A percentile compares a stretch with the other conserved stretches of the same genome.
These are phyloP conservation scores for Arbutus unedo DNA, from an alignment of 148 eudicot genomes.

Conservation along the genomic window DNA sequence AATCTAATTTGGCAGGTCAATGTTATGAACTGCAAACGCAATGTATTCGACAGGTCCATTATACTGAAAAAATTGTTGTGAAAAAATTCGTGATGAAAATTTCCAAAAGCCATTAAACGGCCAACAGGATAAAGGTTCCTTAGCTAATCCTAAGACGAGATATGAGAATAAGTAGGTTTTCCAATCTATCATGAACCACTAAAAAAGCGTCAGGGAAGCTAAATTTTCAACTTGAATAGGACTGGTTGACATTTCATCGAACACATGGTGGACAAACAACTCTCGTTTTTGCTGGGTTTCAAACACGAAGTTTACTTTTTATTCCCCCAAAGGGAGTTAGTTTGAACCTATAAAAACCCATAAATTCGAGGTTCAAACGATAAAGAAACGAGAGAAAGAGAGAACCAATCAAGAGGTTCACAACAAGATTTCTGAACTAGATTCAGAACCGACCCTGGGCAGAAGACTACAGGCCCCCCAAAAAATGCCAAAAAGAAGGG, in stretches of 20 bases:
- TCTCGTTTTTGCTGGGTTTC: neutral
- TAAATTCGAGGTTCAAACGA: neutral
- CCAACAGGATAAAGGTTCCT: neutral
- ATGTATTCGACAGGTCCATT: neutral
- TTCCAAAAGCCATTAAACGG: neutral
- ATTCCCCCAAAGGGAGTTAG: neutral
- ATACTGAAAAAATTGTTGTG: neutral
- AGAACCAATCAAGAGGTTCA: neutral
- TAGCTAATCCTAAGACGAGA: neutral
- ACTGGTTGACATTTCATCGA: slow-evolving; percentile 10
- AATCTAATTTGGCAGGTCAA: neutral
- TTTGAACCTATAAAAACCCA: neutral
- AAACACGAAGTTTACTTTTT: neutral
- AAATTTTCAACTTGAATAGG: neutral
- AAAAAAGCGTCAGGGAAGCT: neutral
- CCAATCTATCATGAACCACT: neutral
- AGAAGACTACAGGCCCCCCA: too few species aligned
- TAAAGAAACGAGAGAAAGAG: neutral
- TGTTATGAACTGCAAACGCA: neutral
- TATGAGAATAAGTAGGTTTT: neutral
- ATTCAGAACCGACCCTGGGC: too few species aligned
- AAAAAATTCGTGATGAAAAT: neutral
- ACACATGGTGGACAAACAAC: neutral
- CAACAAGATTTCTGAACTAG: too few species aligned
- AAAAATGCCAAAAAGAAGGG: too few species aligned